Percentiles rank a stretch among this genome's conserved stretches.
phyloP scores from a whole-genome alignment of 1,139 yeast genomes.

The Pichia cactophila region DNA sequence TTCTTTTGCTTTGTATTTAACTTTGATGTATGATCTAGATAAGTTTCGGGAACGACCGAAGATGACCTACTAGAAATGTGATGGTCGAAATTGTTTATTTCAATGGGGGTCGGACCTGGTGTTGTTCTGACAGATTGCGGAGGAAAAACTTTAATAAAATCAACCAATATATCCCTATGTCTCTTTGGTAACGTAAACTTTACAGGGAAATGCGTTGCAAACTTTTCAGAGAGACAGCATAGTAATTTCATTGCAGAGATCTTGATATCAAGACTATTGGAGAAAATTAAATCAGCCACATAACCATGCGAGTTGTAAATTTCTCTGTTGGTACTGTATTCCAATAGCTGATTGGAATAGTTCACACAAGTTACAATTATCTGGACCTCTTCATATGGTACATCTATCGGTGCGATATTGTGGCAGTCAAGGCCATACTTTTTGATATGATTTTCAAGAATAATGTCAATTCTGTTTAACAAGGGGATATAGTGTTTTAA shows the following conservation, averaged over 20 bases:
- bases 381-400: conserved; percentile 39
- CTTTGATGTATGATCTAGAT: conserved; percentile 26
- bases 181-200: conserved; percentile 27
- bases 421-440: conserved; percentile 49
- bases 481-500: conserved; percentile 72
- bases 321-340: conserved; percentile 60
- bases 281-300: conserved; percentile 51
- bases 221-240: conserved; percentile 35
- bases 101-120: conserved; percentile 14
- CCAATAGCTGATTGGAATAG: conserved; percentile 58
- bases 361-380: conserved; percentile 47
- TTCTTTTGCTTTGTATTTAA: conserved; percentile 14
- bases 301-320: conserved; percentile 64
- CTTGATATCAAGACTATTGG: conserved; percentile 49
- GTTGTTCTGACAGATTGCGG: conserved; percentile 36
- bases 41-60: not conserved
- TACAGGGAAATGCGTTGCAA: conserved; percentile 23
- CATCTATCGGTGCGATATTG: conserved; percentile 38
- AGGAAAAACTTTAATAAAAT: conserved; percentile 51
- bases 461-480: conserved; percentile 65
- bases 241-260: conserved; percentile 57
- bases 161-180: conserved; percentile 40
- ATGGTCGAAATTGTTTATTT: conserved; percentile 6
- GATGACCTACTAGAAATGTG: not conserved
- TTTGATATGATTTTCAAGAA: conserved; percentile 46